These are phyloP conservation scores for Pseudocercospora fijiensis DNA, from an alignment of 2,329 filamentous ascomycete species.

Conservation along the genomic window DNA sequence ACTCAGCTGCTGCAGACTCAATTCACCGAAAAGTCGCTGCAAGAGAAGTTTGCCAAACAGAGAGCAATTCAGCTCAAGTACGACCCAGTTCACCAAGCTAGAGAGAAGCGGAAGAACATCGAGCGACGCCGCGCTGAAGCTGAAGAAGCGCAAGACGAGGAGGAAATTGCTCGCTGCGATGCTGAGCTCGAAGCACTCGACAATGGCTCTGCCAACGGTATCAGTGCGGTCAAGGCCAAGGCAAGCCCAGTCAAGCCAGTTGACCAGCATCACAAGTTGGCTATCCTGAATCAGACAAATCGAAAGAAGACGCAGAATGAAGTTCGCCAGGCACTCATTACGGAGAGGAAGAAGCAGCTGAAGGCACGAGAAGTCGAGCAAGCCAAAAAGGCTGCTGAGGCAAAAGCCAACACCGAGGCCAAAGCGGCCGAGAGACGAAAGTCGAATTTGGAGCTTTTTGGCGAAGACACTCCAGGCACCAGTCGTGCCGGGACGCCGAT, in stretches of 20 bases:
- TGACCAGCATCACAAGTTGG: constrained; percentile 77
- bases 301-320: constrained; percentile 81
- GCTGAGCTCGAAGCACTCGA: constrained; percentile 56
- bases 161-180: constrained; percentile 51
- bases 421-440: constrained; percentile 22
- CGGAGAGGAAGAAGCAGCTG: constrained; percentile 57
- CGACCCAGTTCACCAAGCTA: constrained; percentile 56
- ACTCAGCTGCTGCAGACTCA: constrained; percentile 73
- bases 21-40: constrained; percentile 81
- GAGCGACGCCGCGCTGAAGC: constrained; percentile 66
- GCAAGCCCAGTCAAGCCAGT: constrained; percentile 40
- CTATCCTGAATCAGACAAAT: constrained; percentile 80
- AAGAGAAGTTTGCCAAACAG: constrained; percentile 71
- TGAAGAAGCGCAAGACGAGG: constrained; percentile 61
- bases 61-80: constrained; percentile 61
- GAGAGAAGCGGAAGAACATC: constrained; percentile 67
- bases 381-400: constrained; percentile 48
- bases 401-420: constrained; percentile 45
- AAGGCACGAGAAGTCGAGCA: constrained; percentile 53
- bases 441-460: constrained; percentile 49
- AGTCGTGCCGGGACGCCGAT: constrained; percentile 53
- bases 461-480: constrained; percentile 44
- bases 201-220: constrained; percentile 65
- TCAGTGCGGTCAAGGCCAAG: constrained; percentile 51
- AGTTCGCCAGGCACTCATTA: constrained; percentile 85